These are phyloP conservation scores for Limnomonas spitsbergensis DNA, from an alignment of 139 green algal species.

Conservation along the genomic window DNA sequence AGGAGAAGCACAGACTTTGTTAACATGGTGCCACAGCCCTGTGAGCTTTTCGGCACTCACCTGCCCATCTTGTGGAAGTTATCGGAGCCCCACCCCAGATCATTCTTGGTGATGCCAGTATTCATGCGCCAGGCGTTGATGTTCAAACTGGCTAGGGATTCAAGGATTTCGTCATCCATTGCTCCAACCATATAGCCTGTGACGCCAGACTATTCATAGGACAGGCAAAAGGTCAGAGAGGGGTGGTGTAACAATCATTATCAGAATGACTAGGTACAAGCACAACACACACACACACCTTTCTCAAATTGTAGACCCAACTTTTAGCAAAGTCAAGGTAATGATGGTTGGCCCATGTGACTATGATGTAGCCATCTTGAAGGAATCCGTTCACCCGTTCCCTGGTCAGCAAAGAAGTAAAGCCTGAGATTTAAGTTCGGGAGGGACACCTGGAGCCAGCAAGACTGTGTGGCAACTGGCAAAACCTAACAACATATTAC, in stretches of 20 bases:
- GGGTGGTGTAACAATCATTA: neutral
- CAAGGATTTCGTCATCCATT: conserved; percentile 81
- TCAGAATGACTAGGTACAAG: no score
- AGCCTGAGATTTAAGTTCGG: neutral
- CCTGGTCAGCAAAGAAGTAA: conserved; percentile 21
- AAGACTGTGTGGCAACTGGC: no score
- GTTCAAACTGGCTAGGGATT: conserved; percentile 1
- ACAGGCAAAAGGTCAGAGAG: neutral
- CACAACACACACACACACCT: no score
- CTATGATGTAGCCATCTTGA: conserved; percentile 63
- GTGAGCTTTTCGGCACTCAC: no score
- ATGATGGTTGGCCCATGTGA: conserved; percentile 90
- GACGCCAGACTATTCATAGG: conserved; percentile 18
- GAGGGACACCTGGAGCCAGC: no score
- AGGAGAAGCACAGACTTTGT: no score
- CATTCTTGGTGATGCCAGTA: conserved; percentile 39
- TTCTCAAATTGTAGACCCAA: conserved; percentile 77
- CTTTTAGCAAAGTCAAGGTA: conserved; percentile 56
- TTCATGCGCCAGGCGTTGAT: conserved; percentile 44
- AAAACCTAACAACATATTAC: no score
- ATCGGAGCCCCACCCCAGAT: conserved; percentile 43
- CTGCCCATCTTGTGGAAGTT: conserved; percentile 41
- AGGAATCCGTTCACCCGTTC: conserved; percentile 36
- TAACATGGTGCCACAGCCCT: no score
- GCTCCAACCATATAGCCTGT: conserved; percentile 62